Conservation (phyloP, 1,284 basidiomycete genomes). For the Boletus holoroseus region DNA sequence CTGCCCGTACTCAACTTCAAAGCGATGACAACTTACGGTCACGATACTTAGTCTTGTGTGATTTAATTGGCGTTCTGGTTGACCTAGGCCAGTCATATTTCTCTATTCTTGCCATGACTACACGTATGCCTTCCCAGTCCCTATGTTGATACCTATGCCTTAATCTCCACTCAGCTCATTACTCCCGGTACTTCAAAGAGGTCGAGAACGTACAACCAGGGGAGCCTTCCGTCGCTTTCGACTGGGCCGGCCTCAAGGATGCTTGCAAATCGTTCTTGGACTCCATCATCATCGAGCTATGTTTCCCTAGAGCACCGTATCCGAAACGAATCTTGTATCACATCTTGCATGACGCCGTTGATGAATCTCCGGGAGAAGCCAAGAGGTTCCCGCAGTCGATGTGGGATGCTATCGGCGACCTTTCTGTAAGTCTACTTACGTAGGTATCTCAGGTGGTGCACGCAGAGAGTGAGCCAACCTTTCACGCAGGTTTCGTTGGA, state of each 20-base stretch:
- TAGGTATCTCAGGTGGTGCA: slow-evolving; percentile 28
- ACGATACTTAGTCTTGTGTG: slow-evolving; percentile 58
- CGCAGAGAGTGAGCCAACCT: neutral
- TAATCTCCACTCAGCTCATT: slow-evolving; percentile 49
- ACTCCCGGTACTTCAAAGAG: slow-evolving; percentile 58
- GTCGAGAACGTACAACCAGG: slow-evolving; percentile 36
- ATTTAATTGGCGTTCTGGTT: slow-evolving; percentile 55
- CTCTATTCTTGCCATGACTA: slow-evolving; percentile 56
- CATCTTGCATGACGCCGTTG: slow-evolving; percentile 60
- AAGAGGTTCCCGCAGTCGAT: slow-evolving; percentile 68
- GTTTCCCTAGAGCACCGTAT: slow-evolving; percentile 61
- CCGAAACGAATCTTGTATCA: slow-evolving; percentile 58
- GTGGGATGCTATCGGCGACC: slow-evolving; percentile 73
- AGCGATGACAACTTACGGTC: slow-evolving; percentile 46
- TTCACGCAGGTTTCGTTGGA: slow-evolving; percentile 50
- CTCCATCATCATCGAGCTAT: slow-evolving; percentile 72
- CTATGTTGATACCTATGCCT: slow-evolving; percentile 7
- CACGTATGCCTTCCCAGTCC: slow-evolving; percentile 43
- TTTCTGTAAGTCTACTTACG: slow-evolving; percentile 56
- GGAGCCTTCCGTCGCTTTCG: slow-evolving; percentile 51
- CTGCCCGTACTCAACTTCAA: slow-evolving; percentile 47
- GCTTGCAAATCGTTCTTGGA: slow-evolving; percentile 71
- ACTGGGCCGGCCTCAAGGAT: slow-evolving; percentile 52
- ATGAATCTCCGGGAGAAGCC: slow-evolving; percentile 63
- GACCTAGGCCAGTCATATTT: slow-evolving; percentile 57